Percentiles rank a stretch among this genome's conserved stretches.
Conservation (phyloP, 2,329 filamentous ascomycete genomes). For the Microdochium paspali region DNA sequence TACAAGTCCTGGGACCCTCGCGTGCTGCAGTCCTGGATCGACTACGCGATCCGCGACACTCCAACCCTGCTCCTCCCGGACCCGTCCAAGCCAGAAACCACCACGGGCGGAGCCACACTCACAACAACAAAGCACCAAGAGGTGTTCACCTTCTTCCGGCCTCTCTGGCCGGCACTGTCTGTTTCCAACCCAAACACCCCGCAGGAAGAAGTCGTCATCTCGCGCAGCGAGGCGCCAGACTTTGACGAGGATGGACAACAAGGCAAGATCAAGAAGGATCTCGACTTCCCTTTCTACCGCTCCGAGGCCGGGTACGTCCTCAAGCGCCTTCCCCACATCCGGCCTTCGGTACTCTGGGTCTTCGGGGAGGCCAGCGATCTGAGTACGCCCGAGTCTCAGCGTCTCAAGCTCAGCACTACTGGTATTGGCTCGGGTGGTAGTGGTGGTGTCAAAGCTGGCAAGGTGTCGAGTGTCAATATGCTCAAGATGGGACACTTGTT, state of each 20-base stretch:
- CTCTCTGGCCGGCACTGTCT: constrained; percentile 39
- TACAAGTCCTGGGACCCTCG: constrained; percentile 76
- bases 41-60: constrained; percentile 65
- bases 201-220: constrained; percentile 24
- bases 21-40: constrained; percentile 65
- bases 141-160: constrained; percentile 67
- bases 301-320: constrained; percentile 52
- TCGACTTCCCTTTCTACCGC: constrained; percentile 52
- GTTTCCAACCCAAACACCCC: too few species aligned
- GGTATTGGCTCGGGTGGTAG: constrained; percentile 59
- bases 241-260: constrained; percentile 23
- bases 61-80: constrained; percentile 54
- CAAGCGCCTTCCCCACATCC: constrained; percentile 45
- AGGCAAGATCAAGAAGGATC: not conserved
- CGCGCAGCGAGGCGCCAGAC: constrained; percentile 33
- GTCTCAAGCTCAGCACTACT: constrained; percentile 54
- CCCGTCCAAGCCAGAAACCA: constrained; percentile 8
- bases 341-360: constrained; percentile 59
- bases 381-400: constrained; percentile 36
- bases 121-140: constrained; percentile 83
- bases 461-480: constrained; percentile 57
- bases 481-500: constrained; percentile 67
- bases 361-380: constrained; percentile 54
- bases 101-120: constrained; percentile 51
- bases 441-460: constrained; percentile 51